A percentile compares a stretch with the other conserved stretches of the same genome.
Conservation (phyloP, 768 basidiomycete genomes). For the Mycena sanguinolenta region DNA sequence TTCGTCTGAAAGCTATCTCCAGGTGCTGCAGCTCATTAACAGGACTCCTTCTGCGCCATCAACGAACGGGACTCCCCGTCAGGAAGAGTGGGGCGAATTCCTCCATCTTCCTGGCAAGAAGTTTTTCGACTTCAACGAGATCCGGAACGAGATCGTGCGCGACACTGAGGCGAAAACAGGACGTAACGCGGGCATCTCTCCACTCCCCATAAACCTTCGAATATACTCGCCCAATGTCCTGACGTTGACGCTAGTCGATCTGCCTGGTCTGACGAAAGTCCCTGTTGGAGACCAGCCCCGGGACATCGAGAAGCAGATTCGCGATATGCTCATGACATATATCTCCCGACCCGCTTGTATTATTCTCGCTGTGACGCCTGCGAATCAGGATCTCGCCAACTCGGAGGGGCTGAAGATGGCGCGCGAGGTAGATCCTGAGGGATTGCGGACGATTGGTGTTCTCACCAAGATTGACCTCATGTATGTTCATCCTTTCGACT, state of each 20-base stretch:
- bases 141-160: conserved; percentile 93
- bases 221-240: conserved; percentile 98
- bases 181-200: conserved; percentile 97
- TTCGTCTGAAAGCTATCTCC: neutral
- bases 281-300: conserved; percentile 96
- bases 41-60: conserved; percentile 57
- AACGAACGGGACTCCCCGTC: conserved; percentile 66
- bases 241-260: conserved; percentile 96
- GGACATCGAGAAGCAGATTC: conserved; percentile 98
- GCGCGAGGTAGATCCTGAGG: conserved; percentile 96
- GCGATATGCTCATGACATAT: conserved; percentile 95
- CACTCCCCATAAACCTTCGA: conserved; percentile 96
- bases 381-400: conserved; percentile 97
- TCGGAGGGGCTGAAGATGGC: conserved; percentile 97
- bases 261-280: conserved; percentile 95
- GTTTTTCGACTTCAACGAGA: conserved; percentile 97
- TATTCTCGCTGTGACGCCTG: conserved; percentile 95
- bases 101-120: conserved; percentile 96
- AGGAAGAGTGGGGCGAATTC: conserved; percentile 99
- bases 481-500: neutral
- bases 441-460: conserved; percentile 96
- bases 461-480: conserved; percentile 86
- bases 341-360: conserved; percentile 97
- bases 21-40: conserved; percentile 97
- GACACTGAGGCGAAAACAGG: conserved; percentile 99